A percentile compares a stretch with the other conserved stretches of the same genome.
These are phyloP conservation scores for Capronia coronata DNA, from an alignment of 2,329 filamentous ascomycete genomes.

Conservation along the genomic window DNA sequence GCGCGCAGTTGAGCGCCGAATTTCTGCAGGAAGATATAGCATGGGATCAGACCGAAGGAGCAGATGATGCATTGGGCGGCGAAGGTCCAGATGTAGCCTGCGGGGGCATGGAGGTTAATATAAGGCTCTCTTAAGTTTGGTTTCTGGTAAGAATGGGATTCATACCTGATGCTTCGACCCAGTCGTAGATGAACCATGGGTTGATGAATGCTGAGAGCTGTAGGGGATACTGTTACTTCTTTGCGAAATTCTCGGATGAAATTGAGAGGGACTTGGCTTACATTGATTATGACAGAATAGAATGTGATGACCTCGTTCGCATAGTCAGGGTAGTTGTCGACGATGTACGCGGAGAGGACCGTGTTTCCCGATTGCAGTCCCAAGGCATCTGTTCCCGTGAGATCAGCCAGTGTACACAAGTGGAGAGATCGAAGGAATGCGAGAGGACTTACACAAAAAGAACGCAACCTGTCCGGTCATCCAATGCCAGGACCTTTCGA, in stretches of 20 bases:
- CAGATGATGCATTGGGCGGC: constrained; percentile 10
- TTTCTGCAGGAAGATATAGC: background rate
- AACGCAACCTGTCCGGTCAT: constrained; percentile 3
- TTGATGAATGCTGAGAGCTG: constrained; percentile 14
- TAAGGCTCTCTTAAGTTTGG: too few species aligned
- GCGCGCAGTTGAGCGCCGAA: background rate
- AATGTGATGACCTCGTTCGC: constrained; percentile 1
- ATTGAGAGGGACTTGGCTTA: background rate
- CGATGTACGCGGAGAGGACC: background rate
- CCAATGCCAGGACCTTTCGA: background rate
- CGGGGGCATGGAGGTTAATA: background rate
- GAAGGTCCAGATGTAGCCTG: constrained; percentile 12
- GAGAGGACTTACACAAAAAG: too few species aligned
- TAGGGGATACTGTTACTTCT: background rate
- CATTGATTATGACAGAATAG: background rate
- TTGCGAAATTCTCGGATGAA: too few species aligned
- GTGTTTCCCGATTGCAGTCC: constrained; percentile 5
- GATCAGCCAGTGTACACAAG: too few species aligned
- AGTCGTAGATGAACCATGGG: constrained; percentile 14
- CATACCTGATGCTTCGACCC: constrained; percentile 10
- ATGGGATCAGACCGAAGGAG: background rate
- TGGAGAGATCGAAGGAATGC: too few species aligned
- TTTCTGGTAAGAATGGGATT: background rate
- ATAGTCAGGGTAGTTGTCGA: constrained; percentile 3
- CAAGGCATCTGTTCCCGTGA: too few species aligned